These are phyloP conservation scores for Xylaria castorea DNA, from an alignment of 495 filamentous ascomycete species.

Conservation along the genomic window DNA sequence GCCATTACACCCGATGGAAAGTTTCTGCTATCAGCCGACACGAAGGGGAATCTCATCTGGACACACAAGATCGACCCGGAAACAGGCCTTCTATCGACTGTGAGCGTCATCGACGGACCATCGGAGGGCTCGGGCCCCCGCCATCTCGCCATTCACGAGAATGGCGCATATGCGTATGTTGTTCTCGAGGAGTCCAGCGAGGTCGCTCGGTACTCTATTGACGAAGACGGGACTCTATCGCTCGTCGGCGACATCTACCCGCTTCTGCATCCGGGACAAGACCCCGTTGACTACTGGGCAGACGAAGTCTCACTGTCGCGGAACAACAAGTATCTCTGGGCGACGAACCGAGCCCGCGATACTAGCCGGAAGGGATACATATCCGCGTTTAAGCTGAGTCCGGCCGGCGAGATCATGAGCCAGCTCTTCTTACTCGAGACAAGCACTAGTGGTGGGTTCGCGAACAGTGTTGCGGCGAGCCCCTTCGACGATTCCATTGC, in stretches of 20 bases:
- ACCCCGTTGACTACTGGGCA: constrained; percentile 41
- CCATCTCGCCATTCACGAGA: constrained; percentile 40
- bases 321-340: constrained; percentile 43
- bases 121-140: constrained; percentile 35
- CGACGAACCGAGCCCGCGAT: constrained; percentile 40
- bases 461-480: constrained; percentile 44
- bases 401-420: constrained; percentile 36
- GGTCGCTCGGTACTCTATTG: constrained; percentile 29
- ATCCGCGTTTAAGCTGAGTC: constrained; percentile 38
- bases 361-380: constrained; percentile 39
- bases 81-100: constrained; percentile 30
- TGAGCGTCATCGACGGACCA: constrained; percentile 27
- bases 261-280: constrained; percentile 22
- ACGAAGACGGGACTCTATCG: constrained; percentile 20
- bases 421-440: constrained; percentile 43
- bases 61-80: constrained; percentile 38
- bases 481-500: constrained; percentile 43
- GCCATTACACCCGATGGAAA: constrained; percentile 32
- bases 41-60: constrained; percentile 44
- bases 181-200: constrained; percentile 41
- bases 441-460: constrained; percentile 42
- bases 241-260: constrained; percentile 19
- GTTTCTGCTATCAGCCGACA: constrained; percentile 46
- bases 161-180: constrained; percentile 41
- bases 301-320: constrained; percentile 47